Evolutionary conservation across 306 rosid species (phyloP), one percentile per base, ranked within the genome.

Genomic region (Hylodesmum podocarpum): DNA sequence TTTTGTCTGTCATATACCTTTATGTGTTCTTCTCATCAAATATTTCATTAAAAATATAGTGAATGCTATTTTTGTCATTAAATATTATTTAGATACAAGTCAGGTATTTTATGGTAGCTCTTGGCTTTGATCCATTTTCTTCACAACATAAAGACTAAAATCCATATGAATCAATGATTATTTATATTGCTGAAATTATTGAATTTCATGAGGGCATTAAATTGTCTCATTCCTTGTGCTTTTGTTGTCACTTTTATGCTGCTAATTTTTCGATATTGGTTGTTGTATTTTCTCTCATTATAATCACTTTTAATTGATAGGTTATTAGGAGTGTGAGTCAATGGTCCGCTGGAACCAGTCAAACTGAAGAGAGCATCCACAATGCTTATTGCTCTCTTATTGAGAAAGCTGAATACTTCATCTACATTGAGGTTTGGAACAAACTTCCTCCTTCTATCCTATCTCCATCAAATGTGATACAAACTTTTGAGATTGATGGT

Each of bases 341-440:
- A 76, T 92, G 99, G 98, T 96, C 99, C 31, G 94, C 99, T 74
- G 99, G 99, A 75, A 92, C 99, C 81, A 96, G 99, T 82, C 98
- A 86, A 93, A 87, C 80, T 4, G 99, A 96, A 85, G 91, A 87
- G 65, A 92, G 99, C 85, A 96, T 96, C 85, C 98, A 96, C 86
- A 86, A 34, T 88, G 96, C 99, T 66, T 96, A 96, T 83, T 90
- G 99, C 66, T 87, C 97, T 79, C 94, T 96, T 53, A 96, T 96
- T 19, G 97, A 92, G 81, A 96, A 89, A 86, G 90, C 99, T 43
- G 99, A 96, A 85, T 77, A 92, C 75, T 96, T 96, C 75, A 87
- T 96, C 80, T 96, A 96, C 88, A 91, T 96, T 54, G 99, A 96
- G 99, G 99, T 96, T 78, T 66, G 15, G 66, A 59, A 29, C 39